Percentiles rank a stretch among this genome's conserved stretches.
Evolutionary conservation across 371 early-diverging fungal species (phyloP).

Genomic region (Mortierella sp.): DNA sequence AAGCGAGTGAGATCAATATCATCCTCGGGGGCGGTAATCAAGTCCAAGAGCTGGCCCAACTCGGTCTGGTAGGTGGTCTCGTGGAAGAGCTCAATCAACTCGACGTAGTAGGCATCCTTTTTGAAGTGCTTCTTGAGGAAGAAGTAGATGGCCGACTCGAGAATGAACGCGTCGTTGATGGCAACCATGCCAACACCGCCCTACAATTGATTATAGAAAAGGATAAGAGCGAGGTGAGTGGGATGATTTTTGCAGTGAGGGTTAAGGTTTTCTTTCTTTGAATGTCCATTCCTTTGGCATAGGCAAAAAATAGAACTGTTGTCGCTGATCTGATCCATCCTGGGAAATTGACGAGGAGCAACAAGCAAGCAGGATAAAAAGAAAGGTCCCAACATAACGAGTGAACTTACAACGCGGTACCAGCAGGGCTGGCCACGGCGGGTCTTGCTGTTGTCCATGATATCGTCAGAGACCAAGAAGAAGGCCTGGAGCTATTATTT

Average conservation of each 20-base stretch:
- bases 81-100: slow-evolving; percentile 93
- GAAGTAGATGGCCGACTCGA: slow-evolving; percentile 91
- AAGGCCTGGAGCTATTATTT: slow-evolving; percentile 91
- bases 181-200: slow-evolving; percentile 90
- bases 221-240: slow-evolving; percentile 1
- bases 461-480: slow-evolving; percentile 98
- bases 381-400: background rate
- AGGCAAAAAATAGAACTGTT: background rate
- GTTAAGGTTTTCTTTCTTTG: slow-evolving; percentile 1
- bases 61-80: slow-evolving; percentile 97
- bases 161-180: slow-evolving; percentile 96
- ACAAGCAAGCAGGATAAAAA: background rate
- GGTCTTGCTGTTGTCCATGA: slow-evolving; percentile 96
- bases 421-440: slow-evolving; percentile 98
- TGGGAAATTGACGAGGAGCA: background rate
- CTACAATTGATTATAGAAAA: slow-evolving; percentile 28
- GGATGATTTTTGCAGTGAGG: background rate
- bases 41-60: slow-evolving; percentile 96
- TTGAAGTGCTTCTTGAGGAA: slow-evolving; percentile 95
- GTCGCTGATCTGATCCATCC: background rate
- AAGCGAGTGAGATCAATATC: slow-evolving; percentile 91
- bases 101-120: slow-evolving; percentile 84
- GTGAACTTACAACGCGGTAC: slow-evolving; percentile 77
- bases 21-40: slow-evolving; percentile 97
- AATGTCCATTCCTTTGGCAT: background rate